Evolutionary conservation across 768 basidiomycete genomes (phyloP).

Genomic region (Lentinula boryana): DNA sequence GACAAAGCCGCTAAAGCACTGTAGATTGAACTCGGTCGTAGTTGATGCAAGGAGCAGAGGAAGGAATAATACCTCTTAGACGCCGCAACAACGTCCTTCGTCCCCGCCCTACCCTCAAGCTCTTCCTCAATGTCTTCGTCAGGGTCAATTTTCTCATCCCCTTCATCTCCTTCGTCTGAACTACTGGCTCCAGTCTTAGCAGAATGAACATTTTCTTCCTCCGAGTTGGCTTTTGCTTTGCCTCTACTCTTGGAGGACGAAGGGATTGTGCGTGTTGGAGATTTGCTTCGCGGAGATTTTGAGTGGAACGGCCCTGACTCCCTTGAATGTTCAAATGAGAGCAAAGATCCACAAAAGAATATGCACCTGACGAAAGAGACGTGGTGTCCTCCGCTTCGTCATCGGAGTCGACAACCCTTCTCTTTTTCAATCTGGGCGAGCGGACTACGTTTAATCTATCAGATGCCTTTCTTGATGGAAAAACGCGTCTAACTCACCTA

Average conservation of each 20-base stretch:
- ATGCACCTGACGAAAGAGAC: constrained; percentile 1
- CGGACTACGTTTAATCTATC: constrained; percentile 14
- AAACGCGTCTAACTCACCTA: background rate
- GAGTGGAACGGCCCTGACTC: background rate
- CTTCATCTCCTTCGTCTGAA: constrained; percentile 34
- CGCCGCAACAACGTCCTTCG: constrained; percentile 33
- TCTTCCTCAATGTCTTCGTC: constrained; percentile 33
- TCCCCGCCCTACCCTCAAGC: constrained; percentile 34
- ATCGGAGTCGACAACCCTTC: constrained; percentile 49
- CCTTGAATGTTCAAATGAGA: background rate
- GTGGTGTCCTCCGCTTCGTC: constrained; percentile 28
- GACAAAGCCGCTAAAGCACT: constrained; percentile 69
- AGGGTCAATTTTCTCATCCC: constrained; percentile 29
- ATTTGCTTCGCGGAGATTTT: background rate
- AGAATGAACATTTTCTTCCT: constrained; percentile 22
- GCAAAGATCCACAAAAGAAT: background rate
- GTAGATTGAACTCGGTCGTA: background rate
- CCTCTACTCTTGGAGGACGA: constrained; percentile 11
- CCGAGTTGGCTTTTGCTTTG: constrained; percentile 21
- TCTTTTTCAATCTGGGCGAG: constrained; percentile 37
- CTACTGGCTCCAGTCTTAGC: constrained; percentile 24
- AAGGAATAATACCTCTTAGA: constrained; percentile 54
- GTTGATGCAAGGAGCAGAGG: background rate
- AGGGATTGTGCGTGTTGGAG: background rate
- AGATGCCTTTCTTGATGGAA: background rate